Percentiles rank a stretch among this genome's conserved stretches.
These are phyloP conservation scores for Pinus tabuliformis DNA, from an alignment of 75 land plant genomes.

Conservation along the genomic window DNA sequence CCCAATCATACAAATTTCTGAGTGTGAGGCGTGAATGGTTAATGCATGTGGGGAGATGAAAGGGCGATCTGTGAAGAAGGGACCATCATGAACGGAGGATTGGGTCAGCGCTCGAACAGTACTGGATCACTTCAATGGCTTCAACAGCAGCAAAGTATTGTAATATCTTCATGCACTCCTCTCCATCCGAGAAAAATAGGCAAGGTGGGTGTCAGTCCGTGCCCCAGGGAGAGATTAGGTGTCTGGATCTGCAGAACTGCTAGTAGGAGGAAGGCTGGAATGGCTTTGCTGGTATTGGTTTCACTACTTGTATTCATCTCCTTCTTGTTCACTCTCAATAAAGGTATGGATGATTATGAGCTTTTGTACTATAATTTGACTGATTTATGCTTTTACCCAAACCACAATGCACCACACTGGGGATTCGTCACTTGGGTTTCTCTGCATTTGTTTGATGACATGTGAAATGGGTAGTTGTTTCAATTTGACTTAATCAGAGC, in stretches of 20 bases:
- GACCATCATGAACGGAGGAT: conserved; percentile 6
- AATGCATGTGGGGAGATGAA: conserved; percentile 6
- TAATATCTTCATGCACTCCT: background rate
- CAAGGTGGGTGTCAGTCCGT: background rate
- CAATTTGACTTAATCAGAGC: background rate
- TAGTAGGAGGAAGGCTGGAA: conserved; percentile 52
- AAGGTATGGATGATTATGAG: conserved; percentile 28
- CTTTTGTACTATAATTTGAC: background rate
- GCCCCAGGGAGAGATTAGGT: conserved; percentile 33
- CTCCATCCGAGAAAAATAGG: background rate
- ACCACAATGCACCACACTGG: background rate
- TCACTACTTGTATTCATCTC: conserved; percentile 44
- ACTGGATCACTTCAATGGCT: conserved; percentile 9
- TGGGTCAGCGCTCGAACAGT: conserved; percentile 12
- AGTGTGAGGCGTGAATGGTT: no score
- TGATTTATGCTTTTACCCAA: background rate
- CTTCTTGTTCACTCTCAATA: conserved; percentile 29
- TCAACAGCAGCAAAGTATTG: background rate
- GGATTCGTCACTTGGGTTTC: background rate
- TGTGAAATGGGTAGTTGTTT: background rate
- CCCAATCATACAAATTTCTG: no score
- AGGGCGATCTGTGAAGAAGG: background rate
- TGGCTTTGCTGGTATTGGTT: conserved; percentile 41
- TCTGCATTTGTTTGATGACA: background rate
- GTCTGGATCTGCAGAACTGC: conserved; percentile 53